A percentile compares a stretch with the other conserved stretches of the same genome.
Conservation (phyloP, 2,329 filamentous ascomycete species). For the Cytospora piceae region DNA sequence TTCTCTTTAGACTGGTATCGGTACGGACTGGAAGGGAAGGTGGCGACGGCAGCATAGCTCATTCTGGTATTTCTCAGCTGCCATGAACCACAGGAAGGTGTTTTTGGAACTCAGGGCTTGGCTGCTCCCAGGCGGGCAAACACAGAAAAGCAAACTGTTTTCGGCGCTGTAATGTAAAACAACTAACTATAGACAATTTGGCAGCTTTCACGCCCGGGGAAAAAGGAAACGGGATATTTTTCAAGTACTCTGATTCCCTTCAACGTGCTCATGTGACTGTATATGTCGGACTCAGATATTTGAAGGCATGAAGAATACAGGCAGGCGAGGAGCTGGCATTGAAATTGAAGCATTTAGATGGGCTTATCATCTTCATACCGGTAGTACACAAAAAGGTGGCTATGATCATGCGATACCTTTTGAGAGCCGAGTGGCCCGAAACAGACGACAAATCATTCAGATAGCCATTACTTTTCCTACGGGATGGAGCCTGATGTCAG, state of each 20-base stretch:
- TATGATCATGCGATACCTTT: neutral
- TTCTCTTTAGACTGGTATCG: conserved; percentile 24
- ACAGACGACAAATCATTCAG: neutral
- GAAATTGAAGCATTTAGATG: too few species aligned
- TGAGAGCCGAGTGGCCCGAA: neutral
- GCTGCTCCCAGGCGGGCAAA: conserved; percentile 16
- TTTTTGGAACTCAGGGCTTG: conserved; percentile 24
- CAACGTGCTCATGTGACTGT: neutral
- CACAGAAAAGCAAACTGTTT: conserved; percentile 21
- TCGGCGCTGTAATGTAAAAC: conserved; percentile 17
- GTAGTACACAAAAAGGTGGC: neutral
- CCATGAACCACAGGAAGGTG: conserved; percentile 16
- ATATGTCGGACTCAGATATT: neutral
- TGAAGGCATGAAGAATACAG: neutral
- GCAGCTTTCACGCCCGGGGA: conserved; percentile 15
- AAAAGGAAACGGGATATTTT: conserved; percentile 10
- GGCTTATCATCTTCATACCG: too few species aligned
- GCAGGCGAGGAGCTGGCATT: too few species aligned
- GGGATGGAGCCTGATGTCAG: conserved; percentile 13
- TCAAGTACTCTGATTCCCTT: neutral
- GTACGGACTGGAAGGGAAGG: conserved; percentile 12
- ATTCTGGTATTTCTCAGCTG: conserved; percentile 9
- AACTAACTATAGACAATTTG: conserved; percentile 22
- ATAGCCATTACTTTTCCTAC: neutral
- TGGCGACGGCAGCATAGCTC: conserved; percentile 9